Evolutionary conservation across 2,329 filamentous ascomycete genomes (phyloP).

Genomic region (Leptographium wingfieldii): DNA sequence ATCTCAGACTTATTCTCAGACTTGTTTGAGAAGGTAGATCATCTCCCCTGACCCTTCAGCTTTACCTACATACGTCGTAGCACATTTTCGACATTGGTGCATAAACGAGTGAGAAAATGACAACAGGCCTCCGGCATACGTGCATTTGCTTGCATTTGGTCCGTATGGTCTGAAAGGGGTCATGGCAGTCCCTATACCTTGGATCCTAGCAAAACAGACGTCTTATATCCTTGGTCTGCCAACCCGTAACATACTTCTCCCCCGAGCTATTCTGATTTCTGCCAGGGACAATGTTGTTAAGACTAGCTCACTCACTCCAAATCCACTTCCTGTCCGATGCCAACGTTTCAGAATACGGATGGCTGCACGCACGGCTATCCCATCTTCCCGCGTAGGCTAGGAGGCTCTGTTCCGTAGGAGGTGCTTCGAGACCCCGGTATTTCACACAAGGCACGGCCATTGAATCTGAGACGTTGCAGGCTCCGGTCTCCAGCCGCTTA

Average conservation of each 20-base stretch:
- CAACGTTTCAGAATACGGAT: neutral
- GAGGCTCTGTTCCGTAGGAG: neutral
- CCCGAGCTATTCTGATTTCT: too few species aligned
- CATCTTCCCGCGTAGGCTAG: neutral
- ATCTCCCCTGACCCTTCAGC: neutral
- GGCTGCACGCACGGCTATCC: neutral
- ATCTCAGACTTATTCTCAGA: neutral
- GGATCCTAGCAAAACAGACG: too few species aligned
- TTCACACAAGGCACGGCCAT: neutral
- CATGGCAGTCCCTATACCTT: too few species aligned
- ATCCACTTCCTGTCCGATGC: neutral
- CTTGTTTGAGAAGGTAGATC: slow-evolving; percentile 2
- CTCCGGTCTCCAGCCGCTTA: neutral
- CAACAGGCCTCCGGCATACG: too few species aligned
- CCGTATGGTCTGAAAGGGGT: too few species aligned
- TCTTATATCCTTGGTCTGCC: too few species aligned
- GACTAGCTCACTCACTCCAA: neutral
- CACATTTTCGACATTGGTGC: too few species aligned
- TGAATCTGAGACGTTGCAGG: neutral
- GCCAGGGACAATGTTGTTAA: neutral
- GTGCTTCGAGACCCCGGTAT: neutral
- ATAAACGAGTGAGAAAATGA: neutral
- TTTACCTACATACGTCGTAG: neutral
- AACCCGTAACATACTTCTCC: too few species aligned
- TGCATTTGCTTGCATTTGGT: too few species aligned